Base-by-base conservation (phyloP, 2,329 filamentous ascomycete genomes). In the Beauveria australis region DNA sequence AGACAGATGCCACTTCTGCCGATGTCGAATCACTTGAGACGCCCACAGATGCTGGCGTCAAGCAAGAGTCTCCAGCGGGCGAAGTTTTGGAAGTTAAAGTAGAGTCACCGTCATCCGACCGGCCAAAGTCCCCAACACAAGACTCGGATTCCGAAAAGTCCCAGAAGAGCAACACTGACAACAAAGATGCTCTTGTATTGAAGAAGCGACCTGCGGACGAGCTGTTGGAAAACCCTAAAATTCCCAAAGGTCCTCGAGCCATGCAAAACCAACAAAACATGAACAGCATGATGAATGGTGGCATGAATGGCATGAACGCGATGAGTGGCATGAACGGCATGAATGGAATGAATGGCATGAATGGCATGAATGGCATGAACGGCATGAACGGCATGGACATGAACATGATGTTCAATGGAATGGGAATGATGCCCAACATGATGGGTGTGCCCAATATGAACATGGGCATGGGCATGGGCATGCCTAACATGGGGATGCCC, bases 161-260 rank as follows among this genome's bases (percentile, higher is more conserved):
- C 64, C 64, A 76, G 48, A 60, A 66, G 37, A 60, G 64, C 9
- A 69, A 70, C n/a, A 61, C 59, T 43, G 56, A 62, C 62, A 74
- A 68, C 64, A 69, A 67, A 5, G 68, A 73, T 28, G 69, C 72
- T 28, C 63, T 60, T 57, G 75, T 74, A 61, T 77, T 83, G 28
- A 94, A 89, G 76, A 99, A 97, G 77, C 86, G 94, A 24, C 83
- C 89, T 12, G 91, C 92, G 16, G 91, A 93, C 41, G 88, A 92
- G 57, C 80, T 80, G 37, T 75, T 82, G 7, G 84, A 86, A 66
- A 86, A 88, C 66, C 82, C 83, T 46, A 83, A 82, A 69, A 83
- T 87, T 46, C 83, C 85, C 51, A 88, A 87, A 67, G 85, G 79
- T 0, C 85, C 85, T 2, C 85, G 85, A 70, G 84, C 81, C 43